phyloP scores from a whole-genome alignment of 2,329 filamentous ascomycete genomes.

The Escovopsis weberi region DNA sequence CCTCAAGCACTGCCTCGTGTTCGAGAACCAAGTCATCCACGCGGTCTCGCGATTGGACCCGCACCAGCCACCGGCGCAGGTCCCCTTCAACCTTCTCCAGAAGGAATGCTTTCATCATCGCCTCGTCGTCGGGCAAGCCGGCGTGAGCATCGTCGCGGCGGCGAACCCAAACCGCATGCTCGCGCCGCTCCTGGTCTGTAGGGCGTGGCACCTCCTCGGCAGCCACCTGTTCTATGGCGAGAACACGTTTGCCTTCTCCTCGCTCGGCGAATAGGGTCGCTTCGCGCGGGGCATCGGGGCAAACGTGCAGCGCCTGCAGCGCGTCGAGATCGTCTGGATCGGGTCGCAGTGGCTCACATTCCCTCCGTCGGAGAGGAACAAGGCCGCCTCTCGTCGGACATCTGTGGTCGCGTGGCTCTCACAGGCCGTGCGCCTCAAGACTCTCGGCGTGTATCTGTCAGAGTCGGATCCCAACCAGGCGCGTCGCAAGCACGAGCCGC shows the following conservation, averaged over 20 bases:
- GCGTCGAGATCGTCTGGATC: slow-evolving; percentile 29
- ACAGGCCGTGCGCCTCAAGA: slow-evolving; percentile 24
- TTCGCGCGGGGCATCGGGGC: slow-evolving; percentile 29
- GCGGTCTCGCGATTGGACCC: slow-evolving; percentile 31
- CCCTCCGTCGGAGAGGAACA: slow-evolving; percentile 4
- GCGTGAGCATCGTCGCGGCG: slow-evolving; percentile 19
- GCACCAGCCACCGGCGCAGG: slow-evolving; percentile 8
- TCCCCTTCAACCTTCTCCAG: slow-evolving; percentile 5
- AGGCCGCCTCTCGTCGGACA: slow-evolving; percentile 24
- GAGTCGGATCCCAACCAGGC: slow-evolving; percentile 18
- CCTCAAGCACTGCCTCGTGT: slow-evolving; percentile 22
- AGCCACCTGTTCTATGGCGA: slow-evolving; percentile 31
- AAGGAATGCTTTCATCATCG: slow-evolving; percentile 16
- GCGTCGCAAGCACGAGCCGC: slow-evolving; percentile 24
- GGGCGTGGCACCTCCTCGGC: slow-evolving; percentile 25
- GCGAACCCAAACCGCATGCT: slow-evolving; percentile 23
- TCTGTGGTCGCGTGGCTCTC: slow-evolving; percentile 20
- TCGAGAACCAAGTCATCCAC: slow-evolving; percentile 21
- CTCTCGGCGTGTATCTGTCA: slow-evolving; percentile 24
- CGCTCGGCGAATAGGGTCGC: slow-evolving; percentile 34
- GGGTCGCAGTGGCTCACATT: slow-evolving; percentile 21
- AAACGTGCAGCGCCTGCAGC: slow-evolving; percentile 26
- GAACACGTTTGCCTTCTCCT: slow-evolving; percentile 38
- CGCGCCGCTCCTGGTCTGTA: slow-evolving; percentile 23
- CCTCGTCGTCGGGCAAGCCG: slow-evolving; percentile 23